Percentiles rank a stretch among this genome's conserved stretches.
phyloP scores from a whole-genome alignment of 805 yeast species.

The Candida maris region DNA sequence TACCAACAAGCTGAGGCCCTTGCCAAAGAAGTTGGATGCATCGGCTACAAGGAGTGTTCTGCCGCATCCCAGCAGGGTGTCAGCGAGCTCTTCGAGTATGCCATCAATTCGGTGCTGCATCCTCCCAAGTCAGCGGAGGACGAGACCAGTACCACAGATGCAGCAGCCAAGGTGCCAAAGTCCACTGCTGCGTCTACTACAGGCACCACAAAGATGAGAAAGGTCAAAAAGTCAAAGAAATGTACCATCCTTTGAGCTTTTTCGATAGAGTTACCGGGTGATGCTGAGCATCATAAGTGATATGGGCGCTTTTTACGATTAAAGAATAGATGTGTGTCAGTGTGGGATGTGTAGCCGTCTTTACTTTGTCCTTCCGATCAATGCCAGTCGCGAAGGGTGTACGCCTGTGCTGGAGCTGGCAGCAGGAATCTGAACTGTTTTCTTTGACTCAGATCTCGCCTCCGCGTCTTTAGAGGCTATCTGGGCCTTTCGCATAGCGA shows the following conservation, averaged over 20 bases:
- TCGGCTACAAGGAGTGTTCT: slow-evolving; percentile 80
- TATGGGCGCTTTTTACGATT: not conserved
- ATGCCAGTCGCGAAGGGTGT: slow-evolving; percentile 67
- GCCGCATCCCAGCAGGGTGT: slow-evolving; percentile 88
- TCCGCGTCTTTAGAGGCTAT: slow-evolving; percentile 43
- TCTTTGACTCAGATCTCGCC: slow-evolving; percentile 31
- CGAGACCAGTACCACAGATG: slow-evolving; percentile 8
- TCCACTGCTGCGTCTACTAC: slow-evolving; percentile 3
- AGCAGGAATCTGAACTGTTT: slow-evolving; percentile 14
- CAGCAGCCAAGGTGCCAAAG: slow-evolving; percentile 3
- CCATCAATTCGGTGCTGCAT: slow-evolving; percentile 65
- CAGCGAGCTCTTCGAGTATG: slow-evolving; percentile 77
- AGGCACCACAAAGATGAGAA: slow-evolving; percentile 9
- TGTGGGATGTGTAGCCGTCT: not conserved
- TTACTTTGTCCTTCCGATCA: slow-evolving; percentile 31
- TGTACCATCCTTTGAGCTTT: slow-evolving; percentile 39
- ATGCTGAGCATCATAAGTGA: not conserved
- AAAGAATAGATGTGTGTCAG: not conserved
- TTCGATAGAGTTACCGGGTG: not conserved
- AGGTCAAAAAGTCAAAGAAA: slow-evolving; percentile 43
- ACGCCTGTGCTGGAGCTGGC: slow-evolving; percentile 32
- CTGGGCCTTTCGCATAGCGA: slow-evolving; percentile 63
- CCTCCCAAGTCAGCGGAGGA: slow-evolving; percentile 35
- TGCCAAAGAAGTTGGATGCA: slow-evolving; percentile 69
- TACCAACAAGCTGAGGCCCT: slow-evolving; percentile 58